Evolutionary conservation across 192 early-diverging fungal genomes (phyloP).

Genomic region (Paraglomus occultum): DNA sequence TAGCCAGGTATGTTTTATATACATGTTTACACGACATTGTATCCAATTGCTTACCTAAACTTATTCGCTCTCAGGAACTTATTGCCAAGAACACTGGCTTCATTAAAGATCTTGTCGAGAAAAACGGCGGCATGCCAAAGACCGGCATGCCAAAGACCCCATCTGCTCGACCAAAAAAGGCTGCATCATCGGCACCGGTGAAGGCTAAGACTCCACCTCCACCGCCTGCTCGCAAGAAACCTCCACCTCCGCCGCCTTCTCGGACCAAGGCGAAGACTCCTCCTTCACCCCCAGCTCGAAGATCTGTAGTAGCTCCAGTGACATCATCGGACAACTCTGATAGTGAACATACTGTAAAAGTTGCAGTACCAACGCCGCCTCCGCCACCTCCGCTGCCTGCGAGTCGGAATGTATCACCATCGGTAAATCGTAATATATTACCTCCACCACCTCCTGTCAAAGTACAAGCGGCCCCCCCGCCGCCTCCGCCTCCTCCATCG

Average conservation of each 20-base stretch:
- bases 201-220: slow-evolving; percentile 31
- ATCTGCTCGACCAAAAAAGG: slow-evolving; percentile 29
- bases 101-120: slow-evolving; percentile 65
- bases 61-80: slow-evolving; percentile 45
- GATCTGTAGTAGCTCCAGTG: slow-evolving; percentile 28
- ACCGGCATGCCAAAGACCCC: slow-evolving; percentile 22
- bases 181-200: slow-evolving; percentile 35
- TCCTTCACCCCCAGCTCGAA: slow-evolving; percentile 34
- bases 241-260: slow-evolving; percentile 31
- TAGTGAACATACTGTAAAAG: too few species aligned
- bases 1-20: slow-evolving; percentile 38
- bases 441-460: background rate
- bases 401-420: background rate
- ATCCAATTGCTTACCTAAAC: background rate
- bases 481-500: slow-evolving; percentile 30
- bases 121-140: slow-evolving; percentile 58
- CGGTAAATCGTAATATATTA: slow-evolving; percentile 5
- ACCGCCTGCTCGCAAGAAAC: slow-evolving; percentile 36
- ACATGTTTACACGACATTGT: background rate
- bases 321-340: background rate
- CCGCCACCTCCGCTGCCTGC: background rate
- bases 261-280: slow-evolving; percentile 23
- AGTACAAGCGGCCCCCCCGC: slow-evolving; percentile 32
- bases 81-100: slow-evolving; percentile 66
- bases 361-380: too few species aligned